Base-by-base conservation (phyloP, 768 basidiomycete genomes). In the Mrakia frigida region DNA sequence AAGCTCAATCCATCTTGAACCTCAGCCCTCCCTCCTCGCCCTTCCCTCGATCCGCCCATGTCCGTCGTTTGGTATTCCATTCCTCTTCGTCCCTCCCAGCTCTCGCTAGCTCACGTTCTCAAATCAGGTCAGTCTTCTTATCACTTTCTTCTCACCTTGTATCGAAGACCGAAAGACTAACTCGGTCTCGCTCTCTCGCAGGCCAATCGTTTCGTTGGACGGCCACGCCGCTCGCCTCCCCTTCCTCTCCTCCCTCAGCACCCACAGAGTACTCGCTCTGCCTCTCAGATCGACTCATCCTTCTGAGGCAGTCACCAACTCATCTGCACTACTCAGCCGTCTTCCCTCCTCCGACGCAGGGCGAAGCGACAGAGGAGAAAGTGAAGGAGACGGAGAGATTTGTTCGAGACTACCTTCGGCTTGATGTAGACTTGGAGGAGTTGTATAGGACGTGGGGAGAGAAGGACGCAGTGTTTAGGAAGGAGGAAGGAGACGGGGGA, bases 371-470 rank as follows among this genome's bases (percentile, higher is more conserved):
- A 31, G 37, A 41, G 3, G 31, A 73, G 35, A 52, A 25, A 0
- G 76, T 74, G 23, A 39, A 69, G 25, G 28, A 28, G 23, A 80
- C 61, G 60, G n/a, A 75, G 70, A 81, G 83, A 6, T 93, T 92
- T 90, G 83, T 99, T 41, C 86, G 86, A 39, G 90, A 92, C 82
- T 98, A 99, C 83, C 95, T 99, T 81, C 92, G 95, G 79, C 87
- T 99, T 9, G 87, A 91, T 65, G 85, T 91, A 13, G 90, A 92
- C 81, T 86, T 98, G 13, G 82, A 85, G 28, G 81, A 82, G 33
- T 86, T 98, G 3, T 98, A 98, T 81, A 84, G 85, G 28, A 84
- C 89, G 78, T 99, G 96, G 96, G 85, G 88, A 43, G 79, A 80
- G 25, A 85, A 86, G 65, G 97, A 99, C 81, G 85, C 87, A 41